These are phyloP conservation scores for Pulicaria dysenterica DNA, from an alignment of 129 eudicot species.

Conservation along the genomic window DNA sequence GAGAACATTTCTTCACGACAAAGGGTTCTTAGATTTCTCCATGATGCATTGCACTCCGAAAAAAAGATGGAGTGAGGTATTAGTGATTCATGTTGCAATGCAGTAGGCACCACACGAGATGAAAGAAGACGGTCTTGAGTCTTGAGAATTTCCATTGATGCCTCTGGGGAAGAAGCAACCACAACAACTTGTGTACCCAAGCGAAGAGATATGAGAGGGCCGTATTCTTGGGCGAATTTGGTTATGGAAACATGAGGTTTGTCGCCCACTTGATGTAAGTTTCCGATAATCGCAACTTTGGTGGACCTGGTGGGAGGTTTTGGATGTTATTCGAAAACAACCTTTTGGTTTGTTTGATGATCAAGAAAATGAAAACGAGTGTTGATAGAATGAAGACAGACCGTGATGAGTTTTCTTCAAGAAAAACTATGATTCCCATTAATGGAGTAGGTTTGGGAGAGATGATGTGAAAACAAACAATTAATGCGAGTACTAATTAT, in stretches of 20 bases:
- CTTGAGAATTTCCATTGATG: constrained; percentile 41
- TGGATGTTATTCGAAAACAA: neutral
- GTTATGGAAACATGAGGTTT: constrained; percentile 31
- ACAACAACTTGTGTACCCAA: constrained; percentile 34
- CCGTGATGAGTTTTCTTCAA: neutral
- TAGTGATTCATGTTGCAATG: neutral
- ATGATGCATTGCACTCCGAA: constrained; percentile 27
- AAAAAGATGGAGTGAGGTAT: constrained; percentile 23
- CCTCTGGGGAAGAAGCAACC: constrained; percentile 43
- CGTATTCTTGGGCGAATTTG: constrained; percentile 29
- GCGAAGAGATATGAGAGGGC: constrained; percentile 36
- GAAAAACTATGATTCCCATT: constrained; percentile 18
- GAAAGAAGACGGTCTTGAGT: constrained; percentile 39
- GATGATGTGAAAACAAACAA: neutral
- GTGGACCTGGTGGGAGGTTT: constrained; percentile 43
- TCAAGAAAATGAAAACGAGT: constrained; percentile 6
- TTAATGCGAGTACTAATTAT: neutral
- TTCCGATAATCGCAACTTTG: constrained; percentile 36
- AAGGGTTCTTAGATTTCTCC: constrained; percentile 31
- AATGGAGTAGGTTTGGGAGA: neutral
- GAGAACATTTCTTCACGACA: constrained; percentile 31
- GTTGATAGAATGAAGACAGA: constrained; percentile 11
- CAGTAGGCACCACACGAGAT: constrained; percentile 25
- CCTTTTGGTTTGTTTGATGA: constrained; percentile 22
- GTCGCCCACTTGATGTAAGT: constrained; percentile 31